These are phyloP conservation scores for Ogataea salicorniae DNA, from an alignment of 805 yeast species.

Conservation along the genomic window DNA sequence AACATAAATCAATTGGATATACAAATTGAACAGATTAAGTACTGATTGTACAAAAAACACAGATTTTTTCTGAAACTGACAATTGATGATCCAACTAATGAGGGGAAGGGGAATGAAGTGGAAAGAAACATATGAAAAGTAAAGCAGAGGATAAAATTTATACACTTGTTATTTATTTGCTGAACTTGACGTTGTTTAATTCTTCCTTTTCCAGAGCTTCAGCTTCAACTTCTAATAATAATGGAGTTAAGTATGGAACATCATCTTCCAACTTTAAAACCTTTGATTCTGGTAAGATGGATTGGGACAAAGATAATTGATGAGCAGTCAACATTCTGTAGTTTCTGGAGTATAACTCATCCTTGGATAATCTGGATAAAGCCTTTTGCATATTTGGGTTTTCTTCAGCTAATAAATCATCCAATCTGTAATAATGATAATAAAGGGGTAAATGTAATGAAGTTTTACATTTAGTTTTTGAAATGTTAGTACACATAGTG, in stretches of 20 bases:
- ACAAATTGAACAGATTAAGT: neutral
- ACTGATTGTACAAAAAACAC: no score
- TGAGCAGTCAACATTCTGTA: constrained; percentile 90
- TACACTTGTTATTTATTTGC: neutral
- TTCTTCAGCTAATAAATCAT: constrained; percentile 87
- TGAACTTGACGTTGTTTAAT: constrained; percentile 63
- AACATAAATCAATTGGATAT: neutral
- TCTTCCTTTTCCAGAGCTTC: constrained; percentile 84
- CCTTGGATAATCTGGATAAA: constrained; percentile 76
- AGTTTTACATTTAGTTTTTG: no score
- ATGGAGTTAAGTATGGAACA: constrained; percentile 77
- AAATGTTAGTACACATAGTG: constrained; percentile 9
- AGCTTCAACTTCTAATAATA: constrained; percentile 89
- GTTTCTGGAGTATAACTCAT: constrained; percentile 83
- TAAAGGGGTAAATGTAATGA: neutral
- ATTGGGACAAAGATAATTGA: constrained; percentile 80
- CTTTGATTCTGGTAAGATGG: constrained; percentile 75
- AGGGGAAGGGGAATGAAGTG: neutral
- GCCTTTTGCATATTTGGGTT: constrained; percentile 83
- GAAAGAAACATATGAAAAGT: neutral
- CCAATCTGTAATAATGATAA: constrained; percentile 44
- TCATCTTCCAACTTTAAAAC: constrained; percentile 78
- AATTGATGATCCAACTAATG: no score
- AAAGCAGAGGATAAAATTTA: neutral
- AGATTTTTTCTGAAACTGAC: no score